These are phyloP conservation scores for Opeltia flavorubescens DNA, from an alignment of 495 filamentous ascomycete genomes.

Conservation along the genomic window DNA sequence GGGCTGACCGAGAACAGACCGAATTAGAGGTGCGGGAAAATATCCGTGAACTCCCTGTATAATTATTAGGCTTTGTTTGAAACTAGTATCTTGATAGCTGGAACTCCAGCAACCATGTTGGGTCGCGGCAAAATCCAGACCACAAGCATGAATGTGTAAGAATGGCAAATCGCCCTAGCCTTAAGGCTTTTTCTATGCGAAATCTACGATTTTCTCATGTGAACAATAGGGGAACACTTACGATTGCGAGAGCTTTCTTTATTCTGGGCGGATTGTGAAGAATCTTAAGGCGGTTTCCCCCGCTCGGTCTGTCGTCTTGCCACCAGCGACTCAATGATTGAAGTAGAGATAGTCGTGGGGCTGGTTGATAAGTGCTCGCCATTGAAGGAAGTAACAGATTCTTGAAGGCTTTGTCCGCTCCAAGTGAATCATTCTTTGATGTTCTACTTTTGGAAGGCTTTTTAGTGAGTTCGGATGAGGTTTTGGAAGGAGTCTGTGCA, in stretches of 20 bases:
- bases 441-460: neutral
- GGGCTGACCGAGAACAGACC: slow-evolving; percentile 80
- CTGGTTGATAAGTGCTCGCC: slow-evolving; percentile 48
- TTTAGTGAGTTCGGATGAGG: slow-evolving; percentile 13
- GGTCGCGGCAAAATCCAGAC: too few relatives aligned
- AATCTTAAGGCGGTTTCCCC: slow-evolving; percentile 57
- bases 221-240: too few relatives aligned
- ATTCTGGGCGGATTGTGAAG: slow-evolving; percentile 54
- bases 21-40: slow-evolving; percentile 73
- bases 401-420: slow-evolving; percentile 1
- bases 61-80: neutral
- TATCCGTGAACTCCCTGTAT: slow-evolving; percentile 70
- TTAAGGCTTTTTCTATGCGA: too few relatives aligned
- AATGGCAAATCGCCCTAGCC: too few relatives aligned
- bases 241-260: slow-evolving; percentile 72
- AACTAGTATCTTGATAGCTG: neutral
- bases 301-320: slow-evolving; percentile 43
- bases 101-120: too few relatives aligned
- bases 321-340: slow-evolving; percentile 56
- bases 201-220: too few relatives aligned
- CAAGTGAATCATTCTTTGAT: neutral
- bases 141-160: too few relatives aligned
- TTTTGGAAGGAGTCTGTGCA: slow-evolving; percentile 4
- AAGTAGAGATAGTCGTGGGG: slow-evolving; percentile 55
- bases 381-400: slow-evolving; percentile 61